Evolutionary conservation across 306 rosid genomes (phyloP), one percentile per base, ranked within the genome.

Genomic region (Acacia acuminata): DNA sequence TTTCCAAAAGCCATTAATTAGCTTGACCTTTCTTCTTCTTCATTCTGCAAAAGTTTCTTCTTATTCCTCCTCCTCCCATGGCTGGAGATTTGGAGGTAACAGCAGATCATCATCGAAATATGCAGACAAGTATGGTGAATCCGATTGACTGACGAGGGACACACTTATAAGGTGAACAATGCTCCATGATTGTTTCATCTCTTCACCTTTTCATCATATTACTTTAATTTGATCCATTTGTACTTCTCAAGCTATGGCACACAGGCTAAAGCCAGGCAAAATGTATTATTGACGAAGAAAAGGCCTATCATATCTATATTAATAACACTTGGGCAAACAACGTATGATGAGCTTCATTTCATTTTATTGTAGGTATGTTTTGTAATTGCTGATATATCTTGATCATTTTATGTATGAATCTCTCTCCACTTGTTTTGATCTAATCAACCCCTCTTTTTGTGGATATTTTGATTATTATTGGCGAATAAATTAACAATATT

Each of bases 201-300:
- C 30, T 73, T 22, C 68, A 10, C 74, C 34, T 80, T 32, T 36
- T 67, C 25, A 2, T 19, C 42, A 0, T 5, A 15, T 79, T 47
- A 27, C 43, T 72, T 71, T 38, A 19, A 17, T 48, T 48, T 48
- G 19, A 48, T 36, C 25, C 16, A 10, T 64, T 80, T 65, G 43
- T 61, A 73, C 47, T 78, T 75, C 75, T 66, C 44, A 65, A 63
- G 40, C 81, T 53, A 71, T 79, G 90, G 90, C 90, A 87, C 90
- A 87, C 90, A 87, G 90, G 90, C 88, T 82, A 19, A 87, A 87
- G 90, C 90, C 90, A 87, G 90, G 90, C 90, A 87, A 82, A 77
- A 6, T 30, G 10, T 32, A 64, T 30, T 64, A 14, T 30, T 30
- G n/a, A 30, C 1, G 5, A 30, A 30, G n/a, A 30, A 30, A 30